Evolutionary conservation across 495 filamentous ascomycete species (phyloP).

Genomic region (Talaromyces liani): DNA sequence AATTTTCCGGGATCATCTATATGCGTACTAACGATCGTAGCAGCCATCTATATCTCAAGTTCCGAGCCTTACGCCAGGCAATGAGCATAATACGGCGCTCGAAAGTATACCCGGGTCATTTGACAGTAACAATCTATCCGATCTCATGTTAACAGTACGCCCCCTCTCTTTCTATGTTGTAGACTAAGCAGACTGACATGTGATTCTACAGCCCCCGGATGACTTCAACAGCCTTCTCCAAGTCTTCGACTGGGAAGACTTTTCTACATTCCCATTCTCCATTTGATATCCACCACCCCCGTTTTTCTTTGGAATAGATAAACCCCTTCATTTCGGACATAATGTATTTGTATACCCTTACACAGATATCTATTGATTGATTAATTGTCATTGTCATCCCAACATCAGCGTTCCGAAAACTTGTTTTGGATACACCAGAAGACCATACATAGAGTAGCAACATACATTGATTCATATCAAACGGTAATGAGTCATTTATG

Average conservation of each 20-base stretch:
- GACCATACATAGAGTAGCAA: no score
- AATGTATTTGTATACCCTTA: no score
- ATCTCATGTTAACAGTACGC: slow-evolving; percentile 22
- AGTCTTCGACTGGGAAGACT: slow-evolving; percentile 38
- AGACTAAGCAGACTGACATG: slow-evolving; percentile 2
- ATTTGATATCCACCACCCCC: not conserved
- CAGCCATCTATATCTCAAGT: slow-evolving; percentile 10
- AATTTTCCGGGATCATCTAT: no score
- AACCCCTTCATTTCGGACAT: no score
- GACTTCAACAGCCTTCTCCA: slow-evolving; percentile 38
- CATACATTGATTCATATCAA: no score
- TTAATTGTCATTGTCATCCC: no score
- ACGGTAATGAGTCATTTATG: no score
- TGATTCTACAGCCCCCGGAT: slow-evolving; percentile 18
- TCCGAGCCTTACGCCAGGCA: slow-evolving; percentile 19
- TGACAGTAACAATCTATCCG: slow-evolving; percentile 17
- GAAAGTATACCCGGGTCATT: slow-evolving; percentile 3
- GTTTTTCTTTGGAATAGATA: not conserved
- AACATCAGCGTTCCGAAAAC: no score
- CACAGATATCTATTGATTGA: no score
- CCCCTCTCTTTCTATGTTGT: slow-evolving; percentile 4
- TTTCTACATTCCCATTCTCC: slow-evolving; percentile 24
- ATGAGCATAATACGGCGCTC: slow-evolving; percentile 9
- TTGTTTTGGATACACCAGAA: no score
- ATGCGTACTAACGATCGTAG: not conserved